Conservation (phyloP, 148 eudicot species). For the Vaccinium macrocarpon region DNA sequence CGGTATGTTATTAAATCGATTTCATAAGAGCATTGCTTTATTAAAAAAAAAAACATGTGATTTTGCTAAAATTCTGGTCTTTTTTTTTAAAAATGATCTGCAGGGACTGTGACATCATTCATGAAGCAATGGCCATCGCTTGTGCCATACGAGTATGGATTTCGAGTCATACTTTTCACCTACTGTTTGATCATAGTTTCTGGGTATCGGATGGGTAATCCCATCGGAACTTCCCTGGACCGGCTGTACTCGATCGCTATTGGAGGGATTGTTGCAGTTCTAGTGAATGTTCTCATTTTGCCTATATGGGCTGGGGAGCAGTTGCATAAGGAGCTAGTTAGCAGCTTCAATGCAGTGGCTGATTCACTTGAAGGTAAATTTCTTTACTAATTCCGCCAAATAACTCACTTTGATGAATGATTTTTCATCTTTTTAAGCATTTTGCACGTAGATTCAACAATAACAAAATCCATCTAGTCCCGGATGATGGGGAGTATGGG, state of each 20-base stretch:
- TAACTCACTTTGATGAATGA: too few species aligned
- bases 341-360: conserved; percentile 43
- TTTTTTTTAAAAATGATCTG: not conserved
- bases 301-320: conserved; percentile 74
- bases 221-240: conserved; percentile 38
- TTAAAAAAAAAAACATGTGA: too few species aligned
- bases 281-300: conserved; percentile 51
- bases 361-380: conserved; percentile 58
- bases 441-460: too few species aligned
- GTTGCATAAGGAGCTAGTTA: conserved; percentile 51
- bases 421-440: too few species aligned
- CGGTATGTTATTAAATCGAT: conserved; percentile 28
- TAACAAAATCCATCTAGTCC: too few species aligned
- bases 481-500: too few species aligned
- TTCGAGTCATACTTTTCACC: conserved; percentile 56
- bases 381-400: not conserved
- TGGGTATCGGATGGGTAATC: conserved; percentile 54
- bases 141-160: conserved; percentile 57
- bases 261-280: conserved; percentile 52
- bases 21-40: too few species aligned
- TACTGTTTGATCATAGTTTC: conserved; percentile 66
- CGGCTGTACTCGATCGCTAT: conserved; percentile 56
- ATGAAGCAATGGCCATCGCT: conserved; percentile 63
- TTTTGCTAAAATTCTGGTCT: not conserved
- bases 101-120: conserved; percentile 56